These are phyloP conservation scores for Isabelozyma pseudorhagii DNA, from an alignment of 805 yeast genomes.

Conservation along the genomic window DNA sequence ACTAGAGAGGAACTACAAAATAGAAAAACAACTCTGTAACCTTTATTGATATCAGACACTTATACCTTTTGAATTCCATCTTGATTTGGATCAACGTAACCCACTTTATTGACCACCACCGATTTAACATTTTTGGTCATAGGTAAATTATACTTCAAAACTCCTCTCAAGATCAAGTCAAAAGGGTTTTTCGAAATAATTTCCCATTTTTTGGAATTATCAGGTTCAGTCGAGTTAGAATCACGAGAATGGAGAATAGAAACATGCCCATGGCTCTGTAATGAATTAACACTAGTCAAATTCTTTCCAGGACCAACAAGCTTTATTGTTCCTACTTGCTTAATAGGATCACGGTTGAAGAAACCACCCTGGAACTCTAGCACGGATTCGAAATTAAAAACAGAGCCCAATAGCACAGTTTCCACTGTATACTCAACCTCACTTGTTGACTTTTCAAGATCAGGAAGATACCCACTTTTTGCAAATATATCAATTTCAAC, in stretches of 20 bases:
- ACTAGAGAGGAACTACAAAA: background rate
- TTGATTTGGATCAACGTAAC: conserved; percentile 50
- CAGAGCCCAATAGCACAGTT: conserved; percentile 75
- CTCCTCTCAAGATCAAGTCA: conserved; percentile 81
- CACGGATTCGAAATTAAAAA: conserved; percentile 65
- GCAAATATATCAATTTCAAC: conserved; percentile 86
- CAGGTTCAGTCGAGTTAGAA: conserved; percentile 24
- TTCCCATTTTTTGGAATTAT: conserved; percentile 64
- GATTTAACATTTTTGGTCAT: conserved; percentile 49
- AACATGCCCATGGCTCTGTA: background rate
- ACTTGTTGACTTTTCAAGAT: conserved; percentile 6
- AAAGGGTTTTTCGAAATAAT: conserved; percentile 74
- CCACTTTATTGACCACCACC: conserved; percentile 58
- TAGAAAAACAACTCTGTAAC: background rate
- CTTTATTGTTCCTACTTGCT: conserved; percentile 68
- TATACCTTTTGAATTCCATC: background rate
- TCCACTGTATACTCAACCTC: conserved; percentile 30
- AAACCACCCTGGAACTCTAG: conserved; percentile 75
- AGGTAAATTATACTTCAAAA: conserved; percentile 73
- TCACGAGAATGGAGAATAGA: background rate
- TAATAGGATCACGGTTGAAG: conserved; percentile 55
- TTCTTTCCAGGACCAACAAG: conserved; percentile 67
- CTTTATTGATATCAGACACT: background rate
- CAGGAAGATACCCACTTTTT: conserved; percentile 50
- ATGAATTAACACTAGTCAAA: conserved; percentile 20